phyloP scores from a whole-genome alignment of 495 filamentous ascomycete species.

The Evernia prunastri region DNA sequence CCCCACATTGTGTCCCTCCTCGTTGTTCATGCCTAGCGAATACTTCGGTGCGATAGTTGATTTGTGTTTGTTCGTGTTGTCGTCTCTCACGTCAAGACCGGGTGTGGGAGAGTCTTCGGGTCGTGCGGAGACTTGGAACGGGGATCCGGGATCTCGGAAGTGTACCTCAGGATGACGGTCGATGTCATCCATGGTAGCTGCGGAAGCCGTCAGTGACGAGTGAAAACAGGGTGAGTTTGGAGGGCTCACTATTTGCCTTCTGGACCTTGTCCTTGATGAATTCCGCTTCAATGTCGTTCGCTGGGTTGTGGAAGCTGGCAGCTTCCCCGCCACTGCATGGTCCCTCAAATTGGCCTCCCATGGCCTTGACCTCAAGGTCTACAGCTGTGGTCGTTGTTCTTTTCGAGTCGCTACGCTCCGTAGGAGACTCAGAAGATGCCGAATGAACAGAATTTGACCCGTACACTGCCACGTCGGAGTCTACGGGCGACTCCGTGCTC shows the following conservation, averaged over 20 bases:
- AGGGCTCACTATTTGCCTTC: not conserved
- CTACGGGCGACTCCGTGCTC: not conserved
- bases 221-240: not conserved
- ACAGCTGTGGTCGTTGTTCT: not conserved
- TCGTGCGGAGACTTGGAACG: constrained; percentile 11
- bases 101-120: not conserved
- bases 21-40: too few relatives aligned
- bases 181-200: not conserved
- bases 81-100: not conserved
- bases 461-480: not conserved
- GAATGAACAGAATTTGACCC: not conserved
- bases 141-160: not conserved
- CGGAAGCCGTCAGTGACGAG: not conserved
- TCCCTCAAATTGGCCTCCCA: not conserved
- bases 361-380: not conserved
- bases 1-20: not conserved
- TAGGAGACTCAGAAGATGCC: not conserved
- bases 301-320: not conserved
- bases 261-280: not conserved
- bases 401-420: not conserved
- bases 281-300: not conserved
- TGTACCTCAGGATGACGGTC: not conserved
- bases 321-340: not conserved
- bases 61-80: not conserved
- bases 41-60: not conserved